Base-by-base conservation (phyloP, 306 rosid species). In the Cucurbita ficifolia region DNA sequence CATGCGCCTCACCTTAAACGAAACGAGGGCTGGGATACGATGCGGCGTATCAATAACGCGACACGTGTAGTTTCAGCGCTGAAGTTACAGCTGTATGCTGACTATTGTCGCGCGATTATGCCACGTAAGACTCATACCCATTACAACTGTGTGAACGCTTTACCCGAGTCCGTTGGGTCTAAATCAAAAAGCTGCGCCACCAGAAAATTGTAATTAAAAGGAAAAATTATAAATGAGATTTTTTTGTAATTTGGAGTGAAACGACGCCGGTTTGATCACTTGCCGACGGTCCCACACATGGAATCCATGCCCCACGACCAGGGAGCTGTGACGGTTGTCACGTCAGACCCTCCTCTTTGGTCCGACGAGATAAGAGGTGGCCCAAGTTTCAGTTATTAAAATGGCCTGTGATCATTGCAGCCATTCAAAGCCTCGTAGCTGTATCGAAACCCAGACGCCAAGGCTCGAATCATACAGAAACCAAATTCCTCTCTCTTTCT, bases 51-150 rank as follows among this genome's bases (percentile, higher is more conserved):
- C 4, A 0, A 1, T 0, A 42, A 10, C 5, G 5, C 1, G 48
- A 69, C 73, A 69, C 57, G 73, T 69, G 73, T 48, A 21, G 12
- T 21, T 48, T 21, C 13, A 45, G 19, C 19, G 13, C 38, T 39
- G 22, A 45, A 13, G 54, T 46, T 68, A 68, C 73, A 69, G 73
- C 73, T 69, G 73, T 69, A 13, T 1, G 56, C 55, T 46, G 73
- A 69, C 73, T 46, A 4, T 46, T 69, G 73, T 48, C 57, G 73
- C 73, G 14, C 73, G 73, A 69, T 48, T 48, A 22, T 69, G 73
- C 73, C 73, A 69, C 73, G 73, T 69, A 21, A 13, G 17, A 16
- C 13, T 19, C n/a, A 45, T 13, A 64, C 29, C 3, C 52, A 10
- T 24, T 24, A 24, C 33, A 11, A 68, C 72, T 19, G 55, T 7